Conservation (phyloP, 2,329 filamentous ascomycete species). For the Xylariaceae sp. region DNA sequence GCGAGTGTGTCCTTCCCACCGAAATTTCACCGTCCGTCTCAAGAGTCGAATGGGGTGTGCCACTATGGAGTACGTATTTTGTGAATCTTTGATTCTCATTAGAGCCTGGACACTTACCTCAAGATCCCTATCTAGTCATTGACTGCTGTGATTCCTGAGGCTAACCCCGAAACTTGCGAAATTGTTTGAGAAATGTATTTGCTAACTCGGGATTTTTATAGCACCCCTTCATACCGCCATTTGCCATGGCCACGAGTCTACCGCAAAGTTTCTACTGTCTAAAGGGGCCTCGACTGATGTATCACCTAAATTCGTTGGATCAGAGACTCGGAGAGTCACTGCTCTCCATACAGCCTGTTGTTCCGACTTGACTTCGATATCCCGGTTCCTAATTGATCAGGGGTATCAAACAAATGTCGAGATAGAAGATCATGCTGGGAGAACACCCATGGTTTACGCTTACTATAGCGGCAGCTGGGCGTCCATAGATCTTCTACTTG, state of each 20-base stretch:
- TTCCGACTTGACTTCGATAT: conserved; percentile 3
- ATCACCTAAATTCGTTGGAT: conserved; percentile 4
- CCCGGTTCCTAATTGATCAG: conserved; percentile 15
- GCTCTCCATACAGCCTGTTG: conserved; percentile 29
- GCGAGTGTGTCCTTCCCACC: conserved; percentile 12
- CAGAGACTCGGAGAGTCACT: conserved; percentile 7
- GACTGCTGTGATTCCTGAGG: too few relatives aligned
- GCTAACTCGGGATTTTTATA: too few relatives aligned
- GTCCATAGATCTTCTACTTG: conserved; percentile 21
- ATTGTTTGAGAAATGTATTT: too few relatives aligned
- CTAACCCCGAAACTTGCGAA: too few relatives aligned
- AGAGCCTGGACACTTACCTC: too few relatives aligned
- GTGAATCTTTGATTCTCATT: too few relatives aligned
- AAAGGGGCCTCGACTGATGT: conserved; percentile 25
- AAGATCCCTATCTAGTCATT: conserved; percentile 10
- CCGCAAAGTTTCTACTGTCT: conserved; percentile 21
- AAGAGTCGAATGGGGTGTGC: too few relatives aligned
- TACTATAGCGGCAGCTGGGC: conserved; percentile 22
- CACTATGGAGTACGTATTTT: too few relatives aligned
- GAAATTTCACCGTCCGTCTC: neutral
- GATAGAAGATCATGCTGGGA: conserved; percentile 11
- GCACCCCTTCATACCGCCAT: conserved; percentile 13
- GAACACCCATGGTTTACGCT: conserved; percentile 25
- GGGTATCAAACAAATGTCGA: conserved; percentile 24
- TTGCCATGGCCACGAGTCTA: conserved; percentile 25